These are phyloP conservation scores for Pyrenophora teres DNA, from an alignment of 2,329 filamentous ascomycete genomes.

Conservation along the genomic window DNA sequence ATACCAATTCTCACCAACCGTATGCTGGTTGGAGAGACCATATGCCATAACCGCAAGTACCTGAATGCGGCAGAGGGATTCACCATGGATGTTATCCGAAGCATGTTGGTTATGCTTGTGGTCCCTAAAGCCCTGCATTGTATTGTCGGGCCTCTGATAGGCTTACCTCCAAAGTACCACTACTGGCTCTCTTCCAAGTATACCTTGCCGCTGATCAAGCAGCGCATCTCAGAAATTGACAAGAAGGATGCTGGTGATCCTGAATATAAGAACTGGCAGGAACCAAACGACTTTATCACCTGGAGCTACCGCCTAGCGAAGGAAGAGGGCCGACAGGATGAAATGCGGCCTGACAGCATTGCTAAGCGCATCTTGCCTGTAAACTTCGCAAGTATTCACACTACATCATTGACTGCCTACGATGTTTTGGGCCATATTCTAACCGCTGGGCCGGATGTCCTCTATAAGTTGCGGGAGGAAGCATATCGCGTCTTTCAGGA, in stretches of 20 bases:
- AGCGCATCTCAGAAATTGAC: conserved; percentile 55
- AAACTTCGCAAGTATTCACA: conserved; percentile 65
- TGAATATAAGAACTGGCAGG: conserved; percentile 48
- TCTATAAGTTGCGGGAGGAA: conserved; percentile 51
- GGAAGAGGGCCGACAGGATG: conserved; percentile 50
- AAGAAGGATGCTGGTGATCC: conserved; percentile 51
- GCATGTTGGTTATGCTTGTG: conserved; percentile 49
- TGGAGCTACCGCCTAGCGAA: conserved; percentile 61
- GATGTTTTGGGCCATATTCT: conserved; percentile 41
- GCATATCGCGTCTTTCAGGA: conserved; percentile 42
- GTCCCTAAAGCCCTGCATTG: conserved; percentile 57
- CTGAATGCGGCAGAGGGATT: conserved; percentile 57
- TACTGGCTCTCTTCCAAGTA: conserved; percentile 52
- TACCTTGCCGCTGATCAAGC: conserved; percentile 55
- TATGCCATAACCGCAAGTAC: conserved; percentile 55
- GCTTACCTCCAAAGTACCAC: conserved; percentile 55
- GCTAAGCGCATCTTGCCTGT: conserved; percentile 60
- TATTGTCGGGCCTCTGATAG: conserved; percentile 53
- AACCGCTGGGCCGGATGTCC: conserved; percentile 18
- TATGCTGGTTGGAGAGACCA: conserved; percentile 52
- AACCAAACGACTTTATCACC: conserved; percentile 62
- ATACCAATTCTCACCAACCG: conserved; percentile 51
- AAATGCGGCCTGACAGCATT: conserved; percentile 56
- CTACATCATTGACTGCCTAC: conserved; percentile 59
- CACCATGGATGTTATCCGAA: conserved; percentile 53